Evolutionary conservation across 352 stramenopile species (phyloP), one percentile per base, ranked within the genome.

Genomic region (Globisporangium rhizosaccharum): DNA sequence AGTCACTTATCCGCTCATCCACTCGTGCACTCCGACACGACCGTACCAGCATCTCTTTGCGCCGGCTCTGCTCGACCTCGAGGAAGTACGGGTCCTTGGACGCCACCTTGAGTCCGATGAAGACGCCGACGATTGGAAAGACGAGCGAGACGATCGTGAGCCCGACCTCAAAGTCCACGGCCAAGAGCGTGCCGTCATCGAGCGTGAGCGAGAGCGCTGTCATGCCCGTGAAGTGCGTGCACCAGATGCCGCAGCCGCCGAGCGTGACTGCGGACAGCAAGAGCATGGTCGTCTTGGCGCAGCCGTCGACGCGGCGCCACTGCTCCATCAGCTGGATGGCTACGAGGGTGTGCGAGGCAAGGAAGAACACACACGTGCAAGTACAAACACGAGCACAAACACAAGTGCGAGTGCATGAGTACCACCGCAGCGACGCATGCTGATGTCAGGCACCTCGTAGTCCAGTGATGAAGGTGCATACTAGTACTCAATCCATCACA

Each of bases 291-390:
- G 66, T 11, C 57, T 84, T 84, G 67, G 54, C 50, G 62, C 14
- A 48, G 54, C 11, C 56, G 66, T 49, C 72, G 61, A 61, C 20
- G 64, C 51, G 28, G 12, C 78, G 73, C 78, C 78, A 86, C 57
- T 88, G 77, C 56, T 88, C 78, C 78, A 88, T 88, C 20, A 86
- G 51, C 59, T 88, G 78, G 37, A 88, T 86, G 6, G 73, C 78
- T 88, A 44, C 28, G 53, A 42, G 44, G 1, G 12, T 12, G 20
- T 23, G 17, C 23, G 37, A 9, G 14, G 52, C 39, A 57, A 23
- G 51, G 2, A 33, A 56, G 11, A 18, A n/a, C 39, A 45, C 11
- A 45, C 12, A 12, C 17, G 12, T 12, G 39, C 17, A 20, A n/a
- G 39, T 20, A 14, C 39, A 45, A n/a, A 20, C 39, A n/a, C 12